These are phyloP conservation scores for Pleoardoris graminearum DNA, from an alignment of 2,329 filamentous ascomycete species.

Conservation along the genomic window DNA sequence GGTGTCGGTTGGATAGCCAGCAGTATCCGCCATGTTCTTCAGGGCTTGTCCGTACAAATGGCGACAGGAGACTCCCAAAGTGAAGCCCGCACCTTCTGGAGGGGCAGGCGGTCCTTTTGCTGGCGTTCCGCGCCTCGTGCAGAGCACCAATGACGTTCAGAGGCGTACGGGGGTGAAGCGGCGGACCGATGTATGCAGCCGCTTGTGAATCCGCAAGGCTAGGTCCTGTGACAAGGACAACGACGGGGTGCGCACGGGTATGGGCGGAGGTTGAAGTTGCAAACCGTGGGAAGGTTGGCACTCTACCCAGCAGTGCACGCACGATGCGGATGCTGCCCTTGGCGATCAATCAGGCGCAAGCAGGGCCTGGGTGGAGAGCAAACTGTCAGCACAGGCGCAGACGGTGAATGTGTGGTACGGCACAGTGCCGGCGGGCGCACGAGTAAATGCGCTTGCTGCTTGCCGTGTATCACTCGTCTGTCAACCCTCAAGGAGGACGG, in stretches of 20 bases:
- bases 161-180: slow-evolving; percentile 21
- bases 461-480: slow-evolving; percentile 43
- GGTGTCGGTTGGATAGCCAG: slow-evolving; percentile 43
- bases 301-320: slow-evolving; percentile 32
- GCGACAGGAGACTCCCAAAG: slow-evolving; percentile 14
- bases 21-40: slow-evolving; percentile 42
- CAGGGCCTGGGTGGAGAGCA: slow-evolving; percentile 33
- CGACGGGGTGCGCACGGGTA: slow-evolving; percentile 13
- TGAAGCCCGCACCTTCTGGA: slow-evolving; percentile 21
- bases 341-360: slow-evolving; percentile 33
- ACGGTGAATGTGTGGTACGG: slow-evolving; percentile 30
- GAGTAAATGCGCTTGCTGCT: slow-evolving; percentile 35
- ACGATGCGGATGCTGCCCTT: slow-evolving; percentile 21
- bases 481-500: slow-evolving; percentile 39
- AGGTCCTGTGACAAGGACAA: slow-evolving; percentile 19
- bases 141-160: slow-evolving; percentile 22
- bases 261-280: slow-evolving; percentile 26
- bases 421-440: slow-evolving; percentile 24
- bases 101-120: slow-evolving; percentile 21
- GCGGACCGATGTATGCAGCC: slow-evolving; percentile 24
- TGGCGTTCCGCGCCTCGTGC: slow-evolving; percentile 13
- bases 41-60: slow-evolving; percentile 5
- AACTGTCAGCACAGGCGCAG: slow-evolving; percentile 43
- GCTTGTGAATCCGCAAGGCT: slow-evolving; percentile 11
- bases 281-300: slow-evolving; percentile 27